A percentile compares a stretch with the other conserved stretches of the same genome.
phyloP scores from a whole-genome alignment of 495 filamentous ascomycete species.

The Xylaria palmicola region DNA sequence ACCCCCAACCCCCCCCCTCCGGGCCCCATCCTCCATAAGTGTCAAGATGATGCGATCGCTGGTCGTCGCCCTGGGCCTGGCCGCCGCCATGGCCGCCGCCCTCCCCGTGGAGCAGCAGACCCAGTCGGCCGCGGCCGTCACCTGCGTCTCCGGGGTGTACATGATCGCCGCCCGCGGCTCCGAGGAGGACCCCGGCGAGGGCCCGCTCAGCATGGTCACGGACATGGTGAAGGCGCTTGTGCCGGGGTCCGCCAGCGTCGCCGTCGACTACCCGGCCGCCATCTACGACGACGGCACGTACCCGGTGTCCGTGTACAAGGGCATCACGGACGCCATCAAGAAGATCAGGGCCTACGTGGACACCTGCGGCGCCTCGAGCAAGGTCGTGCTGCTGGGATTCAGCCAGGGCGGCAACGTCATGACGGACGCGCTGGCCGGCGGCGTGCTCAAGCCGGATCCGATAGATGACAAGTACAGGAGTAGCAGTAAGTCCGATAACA shows the following conservation, averaged over 20 bases:
- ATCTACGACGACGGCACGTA: conserved; percentile 12
- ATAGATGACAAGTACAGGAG: not conserved
- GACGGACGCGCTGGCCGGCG: conserved; percentile 15
- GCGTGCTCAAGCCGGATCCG: conserved; percentile 15
- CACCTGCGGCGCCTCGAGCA: conserved; percentile 9
- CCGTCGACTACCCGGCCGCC: conserved; percentile 16
- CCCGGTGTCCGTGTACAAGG: conserved; percentile 6
- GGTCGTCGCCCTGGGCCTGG: conserved; percentile 1
- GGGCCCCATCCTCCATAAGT: not conserved
- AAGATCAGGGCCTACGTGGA: conserved; percentile 4
- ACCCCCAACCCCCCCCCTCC: not conserved
- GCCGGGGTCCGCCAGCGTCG: conserved; percentile 12
- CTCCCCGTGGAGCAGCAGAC: not conserved
- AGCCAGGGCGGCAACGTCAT: conserved; percentile 20
- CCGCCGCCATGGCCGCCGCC: conserved; percentile 1
- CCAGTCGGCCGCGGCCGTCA: not conserved
- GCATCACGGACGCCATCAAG: conserved; percentile 11
- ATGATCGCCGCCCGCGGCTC: conserved; percentile 17
- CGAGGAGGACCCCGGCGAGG: conserved; percentile 11
- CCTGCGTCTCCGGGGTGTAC: conserved; percentile 14
- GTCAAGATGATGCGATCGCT: not conserved
- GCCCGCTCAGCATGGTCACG: conserved; percentile 6
- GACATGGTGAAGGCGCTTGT: conserved; percentile 1
- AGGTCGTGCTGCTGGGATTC: conserved; percentile 11
- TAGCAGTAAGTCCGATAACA: not conserved